Base-by-base conservation (phyloP, 2,329 filamentous ascomycete species). In the Sporothrix globosa region DNA sequence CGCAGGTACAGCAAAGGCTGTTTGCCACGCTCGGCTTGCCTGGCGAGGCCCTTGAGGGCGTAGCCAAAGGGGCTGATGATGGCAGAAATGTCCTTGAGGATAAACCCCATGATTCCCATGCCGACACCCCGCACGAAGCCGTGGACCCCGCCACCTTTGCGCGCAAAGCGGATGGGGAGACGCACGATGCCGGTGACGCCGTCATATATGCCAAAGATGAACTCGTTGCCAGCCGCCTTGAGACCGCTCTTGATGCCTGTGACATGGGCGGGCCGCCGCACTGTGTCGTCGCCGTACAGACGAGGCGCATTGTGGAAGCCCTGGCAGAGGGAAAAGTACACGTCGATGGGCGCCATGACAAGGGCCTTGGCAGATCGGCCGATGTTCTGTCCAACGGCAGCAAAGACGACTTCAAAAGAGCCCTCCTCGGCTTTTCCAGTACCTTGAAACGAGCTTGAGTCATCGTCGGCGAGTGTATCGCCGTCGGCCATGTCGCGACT, bases 271-370 rank as follows among this genome's bases (percentile, higher is more conserved):
- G 88, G 87, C 1, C 84, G 84, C 3, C 90, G 85, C 1, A 92
- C 90, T 1, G 89, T 91, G 65, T 87, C 85, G 74, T 92, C 90
- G 17, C 89, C 90, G 74, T 92, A 92, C 0, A 92, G 82, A 2
- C 88, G 85, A 1, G 90, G 90, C 0, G 88, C 88, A 73, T 92
- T 92, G 77, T 91, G 89, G 73, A 91, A 91, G 1, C 89, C 90
- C 76, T 91, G 88, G 1, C 88, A 87, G 1, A 91, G 76, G 0
- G 88, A 87, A 53, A 91, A 79, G 0, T 85, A 83, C 2, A 91
- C 77, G 74, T 90, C 85, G 73, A 90, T 85, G 0, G 90, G 90
- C 0, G 87, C 85, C 72, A 81, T 82, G 7, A 82, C 82, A 4
- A 90, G 78, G 4, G 87, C 85, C 2, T 80, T 76, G 0, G 83